Conservation (phyloP, 2,329 filamentous ascomycete species). For the Diaporthe helianthi region DNA sequence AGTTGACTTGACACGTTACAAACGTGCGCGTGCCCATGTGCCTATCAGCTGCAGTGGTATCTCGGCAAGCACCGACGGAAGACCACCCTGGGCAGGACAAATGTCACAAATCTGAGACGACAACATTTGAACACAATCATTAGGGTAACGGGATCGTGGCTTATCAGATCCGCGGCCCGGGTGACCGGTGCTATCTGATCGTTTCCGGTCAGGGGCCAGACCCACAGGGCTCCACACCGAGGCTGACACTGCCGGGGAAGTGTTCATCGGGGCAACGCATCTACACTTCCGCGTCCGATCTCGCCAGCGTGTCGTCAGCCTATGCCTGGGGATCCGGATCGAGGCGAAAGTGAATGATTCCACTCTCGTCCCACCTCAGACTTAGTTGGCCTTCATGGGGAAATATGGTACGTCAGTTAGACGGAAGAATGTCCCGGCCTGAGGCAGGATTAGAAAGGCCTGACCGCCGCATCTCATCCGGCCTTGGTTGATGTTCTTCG, state of each 20-base stretch:
- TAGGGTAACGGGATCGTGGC: slow-evolving; percentile 9
- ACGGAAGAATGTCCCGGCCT: background rate
- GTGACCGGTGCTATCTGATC: slow-evolving; percentile 21
- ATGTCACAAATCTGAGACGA: background rate
- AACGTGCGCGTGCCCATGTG: background rate
- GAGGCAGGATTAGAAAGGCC: slow-evolving; percentile 11
- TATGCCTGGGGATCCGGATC: slow-evolving; percentile 17
- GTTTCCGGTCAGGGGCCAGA: slow-evolving; percentile 24
- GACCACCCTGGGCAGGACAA: too few relatives aligned
- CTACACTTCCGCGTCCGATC: slow-evolving; percentile 13
- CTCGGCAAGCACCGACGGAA: background rate
- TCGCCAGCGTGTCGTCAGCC: slow-evolving; percentile 16
- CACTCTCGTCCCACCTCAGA: slow-evolving; percentile 28
- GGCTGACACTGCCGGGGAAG: slow-evolving; percentile 14
- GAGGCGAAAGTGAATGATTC: slow-evolving; percentile 26
- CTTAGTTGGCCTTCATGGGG: background rate
- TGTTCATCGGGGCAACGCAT: slow-evolving; percentile 12
- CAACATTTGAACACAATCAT: background rate
- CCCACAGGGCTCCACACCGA: slow-evolving; percentile 20
- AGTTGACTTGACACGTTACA: background rate
- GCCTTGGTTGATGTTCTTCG: too few relatives aligned
- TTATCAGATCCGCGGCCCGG: slow-evolving; percentile 32
- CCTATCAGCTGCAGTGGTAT: slow-evolving; percentile 12
- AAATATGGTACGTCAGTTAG: slow-evolving; percentile 19
- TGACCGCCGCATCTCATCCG: slow-evolving; percentile 11